These are phyloP conservation scores for Penicillium sp. DNA, from an alignment of 2,329 filamentous ascomycete genomes.

Conservation along the genomic window DNA sequence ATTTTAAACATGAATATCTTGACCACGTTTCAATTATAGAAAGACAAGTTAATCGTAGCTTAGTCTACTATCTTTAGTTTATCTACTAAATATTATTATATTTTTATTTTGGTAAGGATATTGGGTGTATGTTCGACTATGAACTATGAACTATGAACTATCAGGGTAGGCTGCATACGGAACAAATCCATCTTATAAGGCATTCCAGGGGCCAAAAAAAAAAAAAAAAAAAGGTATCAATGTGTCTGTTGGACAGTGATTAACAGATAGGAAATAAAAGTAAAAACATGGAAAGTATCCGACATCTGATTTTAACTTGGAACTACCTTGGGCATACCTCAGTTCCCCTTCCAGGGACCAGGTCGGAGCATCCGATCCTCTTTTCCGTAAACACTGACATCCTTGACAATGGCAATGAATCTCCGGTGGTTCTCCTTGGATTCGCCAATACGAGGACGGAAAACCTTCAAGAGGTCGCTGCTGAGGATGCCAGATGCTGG, in stretches of 20 bases:
- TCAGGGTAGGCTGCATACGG: neutral
- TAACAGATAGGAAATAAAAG: neutral
- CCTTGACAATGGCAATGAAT: slow-evolving; percentile 46
- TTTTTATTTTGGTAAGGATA: too few relatives aligned
- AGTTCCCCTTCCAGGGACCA: slow-evolving; percentile 33
- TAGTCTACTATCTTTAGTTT: too few relatives aligned
- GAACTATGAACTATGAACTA: neutral
- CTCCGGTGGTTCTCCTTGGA: slow-evolving; percentile 41
- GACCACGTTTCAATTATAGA: too few relatives aligned
- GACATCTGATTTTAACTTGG: neutral
- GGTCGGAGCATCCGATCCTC: slow-evolving; percentile 42
- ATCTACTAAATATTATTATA: too few relatives aligned
- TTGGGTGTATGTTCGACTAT: neutral
- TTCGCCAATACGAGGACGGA: slow-evolving; percentile 43
- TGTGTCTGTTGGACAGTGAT: neutral
- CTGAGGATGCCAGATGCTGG: slow-evolving; percentile 46
- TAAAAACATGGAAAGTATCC: neutral
- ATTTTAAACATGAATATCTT: too few relatives aligned
- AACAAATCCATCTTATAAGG: neutral
- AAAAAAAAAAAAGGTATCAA: neutral
- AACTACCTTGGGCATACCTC: neutral
- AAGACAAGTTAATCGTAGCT: too few relatives aligned
- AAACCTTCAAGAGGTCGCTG: slow-evolving; percentile 44
- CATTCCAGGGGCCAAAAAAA: neutral
- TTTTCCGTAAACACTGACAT: slow-evolving; percentile 44